Evolutionary conservation across 1,284 basidiomycete species (phyloP), one percentile per base, ranked within the genome.

Genomic region (Marasmius sp.): DNA sequence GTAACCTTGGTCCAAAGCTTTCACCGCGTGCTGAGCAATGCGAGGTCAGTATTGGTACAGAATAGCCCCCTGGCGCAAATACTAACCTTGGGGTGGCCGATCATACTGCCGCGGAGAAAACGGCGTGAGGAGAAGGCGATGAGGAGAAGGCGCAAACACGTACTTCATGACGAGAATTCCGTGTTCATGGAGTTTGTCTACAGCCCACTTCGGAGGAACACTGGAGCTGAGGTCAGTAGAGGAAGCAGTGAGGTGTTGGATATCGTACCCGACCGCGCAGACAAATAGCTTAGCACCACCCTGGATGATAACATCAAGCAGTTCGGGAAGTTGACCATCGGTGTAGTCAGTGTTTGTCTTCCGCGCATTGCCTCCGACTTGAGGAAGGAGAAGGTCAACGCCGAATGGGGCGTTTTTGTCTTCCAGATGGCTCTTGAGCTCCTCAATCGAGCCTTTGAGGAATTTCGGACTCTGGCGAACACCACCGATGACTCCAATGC

Each of bases 341-440:
- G 91, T 92, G 68, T 92, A 92, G 69, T 92, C 91, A 66, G 87
- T 88, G 71, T 94, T 94, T 6, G 92, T 94, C 75, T 91, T 93
- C 62, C 92, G 78, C 6, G 93, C 92, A 61, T 74, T 87, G 3
- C 89, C 89, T 10, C 91, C 92, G 20, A 94, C 75, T 70, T 92
- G 90, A 3, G 93, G 92, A 63, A 95, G 79, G 27, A 93, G 79
- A 11, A 95, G 81, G 73, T 95, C 93, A 36, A 95, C 81, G 18
- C 89, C 94, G 67, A 95, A 95, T 0, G 93, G 91, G 7, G 88
- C 90, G 66, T 85, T 82, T 75, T 86, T 84, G 75, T 93, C 83
- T 65, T 88, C 85, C 9, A 95, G 80, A 67, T 86, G 75, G 47
- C 78, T 84, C 71, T 87, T 89, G 69, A 95, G 81, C 67, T 92